These are phyloP conservation scores for Mycena crocata DNA, from an alignment of 768 basidiomycete species.

Conservation along the genomic window DNA sequence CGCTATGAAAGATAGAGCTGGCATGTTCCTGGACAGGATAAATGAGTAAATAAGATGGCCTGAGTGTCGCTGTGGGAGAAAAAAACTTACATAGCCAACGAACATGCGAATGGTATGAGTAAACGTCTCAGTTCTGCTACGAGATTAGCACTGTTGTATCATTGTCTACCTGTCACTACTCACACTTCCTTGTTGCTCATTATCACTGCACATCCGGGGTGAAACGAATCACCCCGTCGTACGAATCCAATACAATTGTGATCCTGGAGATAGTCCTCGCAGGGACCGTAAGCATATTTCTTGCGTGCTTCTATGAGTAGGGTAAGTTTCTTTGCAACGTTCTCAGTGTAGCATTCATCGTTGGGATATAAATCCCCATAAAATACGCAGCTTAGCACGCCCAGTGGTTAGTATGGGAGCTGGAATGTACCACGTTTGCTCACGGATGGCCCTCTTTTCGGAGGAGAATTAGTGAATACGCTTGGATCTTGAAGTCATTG, in stretches of 20 bases:
- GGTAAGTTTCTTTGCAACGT: constrained; percentile 61
- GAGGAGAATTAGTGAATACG: constrained; percentile 84
- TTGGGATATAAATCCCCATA: constrained; percentile 88
- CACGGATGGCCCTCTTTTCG: constrained; percentile 80
- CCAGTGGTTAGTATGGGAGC: background rate
- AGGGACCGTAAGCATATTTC: constrained; percentile 73
- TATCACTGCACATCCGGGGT: constrained; percentile 76
- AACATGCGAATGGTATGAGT: constrained; percentile 71
- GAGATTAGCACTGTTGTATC: background rate
- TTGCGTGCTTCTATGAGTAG: constrained; percentile 71
- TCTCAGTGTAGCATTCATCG: constrained; percentile 69
- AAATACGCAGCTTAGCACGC: constrained; percentile 78
- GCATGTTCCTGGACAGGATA: constrained; percentile 46
- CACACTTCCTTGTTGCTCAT: constrained; percentile 67
- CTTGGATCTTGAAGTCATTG: constrained; percentile 79
- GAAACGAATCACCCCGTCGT: constrained; percentile 66
- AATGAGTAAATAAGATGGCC: constrained; percentile 1
- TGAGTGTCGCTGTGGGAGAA: too few relatives aligned
- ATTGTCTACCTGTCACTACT: background rate
- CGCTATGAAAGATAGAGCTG: constrained; percentile 57
- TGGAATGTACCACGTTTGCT: constrained; percentile 42
- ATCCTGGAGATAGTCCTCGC: constrained; percentile 67
- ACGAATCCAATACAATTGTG: constrained; percentile 83
- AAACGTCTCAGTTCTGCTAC: constrained; percentile 44
- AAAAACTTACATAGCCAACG: constrained; percentile 66